Conservation (phyloP, 441 rosid species). For the Gossypium armourianum region DNA sequence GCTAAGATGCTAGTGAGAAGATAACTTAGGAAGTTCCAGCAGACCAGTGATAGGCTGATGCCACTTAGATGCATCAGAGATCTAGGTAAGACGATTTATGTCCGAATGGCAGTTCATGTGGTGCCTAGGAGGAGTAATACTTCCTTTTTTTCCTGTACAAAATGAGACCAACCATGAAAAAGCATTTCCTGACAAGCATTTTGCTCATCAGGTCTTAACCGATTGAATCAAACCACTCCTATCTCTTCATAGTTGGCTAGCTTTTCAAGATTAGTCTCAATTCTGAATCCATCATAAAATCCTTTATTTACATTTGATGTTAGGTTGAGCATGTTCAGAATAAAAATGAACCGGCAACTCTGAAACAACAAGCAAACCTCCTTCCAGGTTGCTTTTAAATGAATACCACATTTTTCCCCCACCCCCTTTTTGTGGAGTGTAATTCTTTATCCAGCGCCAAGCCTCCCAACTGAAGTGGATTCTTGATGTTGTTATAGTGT, state of each 20-base stretch:
- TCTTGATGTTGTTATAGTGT: not conserved
- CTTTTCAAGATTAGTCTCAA: constrained; percentile 3
- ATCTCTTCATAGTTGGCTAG: not conserved
- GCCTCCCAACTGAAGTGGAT: not conserved
- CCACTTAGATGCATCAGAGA: not conserved
- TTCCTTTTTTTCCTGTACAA: not conserved
- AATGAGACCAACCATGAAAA: not conserved
- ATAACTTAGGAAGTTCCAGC: not conserved
- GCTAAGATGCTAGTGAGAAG: constrained; percentile 6
- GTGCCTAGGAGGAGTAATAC: not conserved
- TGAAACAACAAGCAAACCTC: not conserved
- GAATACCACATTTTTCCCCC: not conserved
- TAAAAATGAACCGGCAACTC: not conserved
- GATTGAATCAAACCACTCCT: not conserved
- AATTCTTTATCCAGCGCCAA: not conserved
- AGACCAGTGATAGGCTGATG: not conserved
- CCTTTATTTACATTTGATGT: not conserved
- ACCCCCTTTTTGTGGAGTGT: not conserved
- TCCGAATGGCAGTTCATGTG: not conserved
- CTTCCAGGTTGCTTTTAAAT: constrained; percentile 3
- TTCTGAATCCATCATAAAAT: not conserved
- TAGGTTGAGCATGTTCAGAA: not conserved
- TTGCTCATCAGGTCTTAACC: not conserved
- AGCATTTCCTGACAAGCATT: not conserved
- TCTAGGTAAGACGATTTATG: not conserved